phyloP scores from a whole-genome alignment of 164 flowering plant species.

The Vitis vinifera region ASM3070453v1 NC_081815.1:1315501-1316000 shows the following conservation, averaged over 20 bases:
- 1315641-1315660: constrained; percentile 88
- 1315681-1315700: constrained; percentile 2
- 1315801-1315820: constrained; percentile 7
- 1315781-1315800: constrained; percentile 13
- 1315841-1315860: constrained; percentile 10
- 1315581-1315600: constrained; percentile 89
- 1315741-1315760: constrained; percentile 18
- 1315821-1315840: constrained; percentile 6
- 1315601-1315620: constrained; percentile 85
- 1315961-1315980: no score
- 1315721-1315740: constrained; percentile 16
- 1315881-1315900: background rate
- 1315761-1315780: constrained; percentile 15
- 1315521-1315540: constrained; percentile 83
- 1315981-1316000: no score
- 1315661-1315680: constrained; percentile 48
- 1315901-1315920: background rate
- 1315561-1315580: constrained; percentile 88
- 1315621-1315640: constrained; percentile 94
- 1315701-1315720: constrained; percentile 11
- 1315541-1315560: constrained; percentile 94
- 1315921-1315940: no score
- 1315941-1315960: no score
- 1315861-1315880: background rate
- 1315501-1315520: constrained; percentile 82